Conservation (phyloP, 2,329 filamentous ascomycete genomes). For the Chrysoporthe austroafricana region DNA sequence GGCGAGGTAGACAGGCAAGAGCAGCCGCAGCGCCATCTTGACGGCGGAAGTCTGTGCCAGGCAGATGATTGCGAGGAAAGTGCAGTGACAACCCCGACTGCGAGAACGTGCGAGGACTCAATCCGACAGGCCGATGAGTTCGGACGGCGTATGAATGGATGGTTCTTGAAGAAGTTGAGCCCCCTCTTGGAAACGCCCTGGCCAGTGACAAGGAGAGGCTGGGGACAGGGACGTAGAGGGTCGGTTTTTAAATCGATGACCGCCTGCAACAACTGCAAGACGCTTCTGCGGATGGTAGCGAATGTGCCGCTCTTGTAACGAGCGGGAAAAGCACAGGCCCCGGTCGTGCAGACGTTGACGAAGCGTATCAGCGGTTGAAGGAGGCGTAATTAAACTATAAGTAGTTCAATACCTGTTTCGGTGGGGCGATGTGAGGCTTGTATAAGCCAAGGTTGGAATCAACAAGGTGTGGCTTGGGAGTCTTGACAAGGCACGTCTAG, state of each 20-base stretch:
- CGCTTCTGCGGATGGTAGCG: background rate
- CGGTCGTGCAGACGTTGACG: background rate
- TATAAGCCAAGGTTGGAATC: background rate
- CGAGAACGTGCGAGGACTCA: background rate
- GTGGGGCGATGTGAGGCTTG: background rate
- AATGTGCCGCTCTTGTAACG: background rate
- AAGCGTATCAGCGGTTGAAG: background rate
- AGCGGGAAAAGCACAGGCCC: background rate
- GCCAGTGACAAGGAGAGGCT: background rate
- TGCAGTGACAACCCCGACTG: too few relatives aligned
- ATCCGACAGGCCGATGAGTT: background rate
- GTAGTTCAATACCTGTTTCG: background rate
- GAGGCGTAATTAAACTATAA: constrained; percentile 5
- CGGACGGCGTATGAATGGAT: too few relatives aligned
- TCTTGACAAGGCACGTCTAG: background rate
- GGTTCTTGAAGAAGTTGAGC: background rate
- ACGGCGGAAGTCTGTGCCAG: constrained; percentile 27
- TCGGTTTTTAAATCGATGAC: background rate
- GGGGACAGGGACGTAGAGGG: background rate
- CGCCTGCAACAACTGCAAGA: background rate
- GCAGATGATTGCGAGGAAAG: background rate
- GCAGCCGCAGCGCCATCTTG: constrained; percentile 33
- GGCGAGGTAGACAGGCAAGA: constrained; percentile 46
- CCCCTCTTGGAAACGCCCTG: background rate
- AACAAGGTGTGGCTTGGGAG: background rate